Percentiles rank a stretch among this genome's conserved stretches.
phyloP scores from a whole-genome alignment of 2,329 filamentous ascomycete species.

The Lasiodiplodia sp. region DNA sequence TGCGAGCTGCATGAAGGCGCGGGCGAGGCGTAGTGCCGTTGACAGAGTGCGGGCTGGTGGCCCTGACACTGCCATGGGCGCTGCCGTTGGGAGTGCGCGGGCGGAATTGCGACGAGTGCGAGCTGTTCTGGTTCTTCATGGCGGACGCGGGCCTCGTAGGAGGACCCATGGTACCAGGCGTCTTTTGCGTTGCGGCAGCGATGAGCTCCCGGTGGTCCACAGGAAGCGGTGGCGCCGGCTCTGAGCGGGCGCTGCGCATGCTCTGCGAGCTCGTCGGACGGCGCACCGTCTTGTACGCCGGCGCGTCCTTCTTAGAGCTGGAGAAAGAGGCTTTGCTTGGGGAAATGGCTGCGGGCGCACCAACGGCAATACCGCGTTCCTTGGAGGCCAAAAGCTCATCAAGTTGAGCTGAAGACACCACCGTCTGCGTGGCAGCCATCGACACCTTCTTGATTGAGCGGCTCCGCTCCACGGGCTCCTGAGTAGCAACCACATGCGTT shows the following conservation, averaged over 20 bases:
- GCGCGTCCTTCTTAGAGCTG: constrained; percentile 13
- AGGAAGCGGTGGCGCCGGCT: constrained; percentile 75
- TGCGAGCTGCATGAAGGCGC: constrained; percentile 54
- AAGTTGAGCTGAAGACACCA: constrained; percentile 81
- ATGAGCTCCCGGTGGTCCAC: constrained; percentile 84
- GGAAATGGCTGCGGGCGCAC: constrained; percentile 40
- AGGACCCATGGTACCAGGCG: constrained; percentile 74
- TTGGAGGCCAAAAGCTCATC: constrained; percentile 73
- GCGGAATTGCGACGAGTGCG: constrained; percentile 37
- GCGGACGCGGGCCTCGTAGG: constrained; percentile 84
- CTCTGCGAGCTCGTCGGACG: constrained; percentile 80
- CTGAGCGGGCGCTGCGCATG: constrained; percentile 58
- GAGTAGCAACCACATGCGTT: constrained; percentile 4
- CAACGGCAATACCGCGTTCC: constrained; percentile 33
- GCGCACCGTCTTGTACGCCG: constrained; percentile 44
- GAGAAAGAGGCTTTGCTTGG: constrained; percentile 34
- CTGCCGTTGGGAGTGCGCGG: constrained; percentile 47
- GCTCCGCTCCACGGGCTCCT: constrained; percentile 19
- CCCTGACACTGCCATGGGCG: constrained; percentile 51
- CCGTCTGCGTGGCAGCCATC: constrained; percentile 71
- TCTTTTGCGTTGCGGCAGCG: constrained; percentile 69
- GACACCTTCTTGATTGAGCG: constrained; percentile 24
- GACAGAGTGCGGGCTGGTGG: constrained; percentile 51
- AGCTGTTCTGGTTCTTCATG: constrained; percentile 53
- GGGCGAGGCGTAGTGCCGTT: constrained; percentile 66